Evolutionary conservation across 306 rosid genomes (phyloP).

Genomic region (Vigna reflexopilosa): DNA sequence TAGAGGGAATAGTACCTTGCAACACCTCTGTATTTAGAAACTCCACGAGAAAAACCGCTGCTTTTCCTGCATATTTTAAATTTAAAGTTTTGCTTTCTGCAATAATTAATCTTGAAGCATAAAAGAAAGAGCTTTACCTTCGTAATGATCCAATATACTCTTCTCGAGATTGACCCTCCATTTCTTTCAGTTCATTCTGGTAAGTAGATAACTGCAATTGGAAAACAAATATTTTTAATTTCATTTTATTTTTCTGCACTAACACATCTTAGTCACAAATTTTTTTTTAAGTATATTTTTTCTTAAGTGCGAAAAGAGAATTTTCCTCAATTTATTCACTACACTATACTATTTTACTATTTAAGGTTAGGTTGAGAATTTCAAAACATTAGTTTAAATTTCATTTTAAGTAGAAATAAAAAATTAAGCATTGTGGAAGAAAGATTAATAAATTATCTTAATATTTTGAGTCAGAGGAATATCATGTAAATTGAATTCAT

Average conservation of each 20-base stretch:
- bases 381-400: too few relatives aligned
- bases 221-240: not conserved
- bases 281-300: too few relatives aligned
- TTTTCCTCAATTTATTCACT: too few relatives aligned
- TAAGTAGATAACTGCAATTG: constrained; percentile 62
- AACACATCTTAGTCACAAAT: not conserved
- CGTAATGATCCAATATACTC: constrained; percentile 90
- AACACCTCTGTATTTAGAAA: constrained; percentile 92
- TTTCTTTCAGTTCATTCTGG: constrained; percentile 66
- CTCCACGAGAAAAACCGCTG: constrained; percentile 97
- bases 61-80: constrained; percentile 67
- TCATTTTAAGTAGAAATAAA: too few relatives aligned
- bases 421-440: too few relatives aligned
- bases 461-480: too few relatives aligned
- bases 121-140: constrained; percentile 54
- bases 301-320: too few relatives aligned
- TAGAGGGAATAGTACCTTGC: constrained; percentile 64
- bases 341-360: too few relatives aligned
- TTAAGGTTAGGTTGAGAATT: too few relatives aligned
- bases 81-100: not conserved
- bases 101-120: not conserved
- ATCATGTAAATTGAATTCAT: too few relatives aligned
- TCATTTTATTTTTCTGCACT: not conserved
- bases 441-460: too few relatives aligned
- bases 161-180: constrained; percentile 88